Percentiles rank a stretch among this genome's conserved stretches.
Conservation (phyloP, 202 grass and related monocot genomes). For the Panicum virgatum region DNA sequence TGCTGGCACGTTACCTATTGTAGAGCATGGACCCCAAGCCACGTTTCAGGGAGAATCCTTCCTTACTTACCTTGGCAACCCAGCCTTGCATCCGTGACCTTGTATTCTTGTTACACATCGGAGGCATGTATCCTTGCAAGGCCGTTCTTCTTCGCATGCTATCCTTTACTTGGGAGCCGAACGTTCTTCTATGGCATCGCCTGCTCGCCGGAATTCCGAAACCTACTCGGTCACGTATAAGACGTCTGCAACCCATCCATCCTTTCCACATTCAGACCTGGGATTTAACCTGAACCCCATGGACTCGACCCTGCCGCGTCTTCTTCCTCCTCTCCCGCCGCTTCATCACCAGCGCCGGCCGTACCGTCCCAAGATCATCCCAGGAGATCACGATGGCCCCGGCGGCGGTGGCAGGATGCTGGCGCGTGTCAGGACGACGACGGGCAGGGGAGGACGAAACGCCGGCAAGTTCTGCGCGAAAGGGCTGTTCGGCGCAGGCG, state of each 20-base stretch:
- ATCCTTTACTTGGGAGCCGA: conserved; percentile 65
- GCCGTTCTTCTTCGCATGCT: conserved; percentile 45
- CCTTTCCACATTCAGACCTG: conserved; percentile 11
- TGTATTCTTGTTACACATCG: not conserved
- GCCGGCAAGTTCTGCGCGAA: not conserved
- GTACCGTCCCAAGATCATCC: not conserved
- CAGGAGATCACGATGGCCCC: not conserved
- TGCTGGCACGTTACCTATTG: no score
- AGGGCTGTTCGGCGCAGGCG: conserved; percentile 36
- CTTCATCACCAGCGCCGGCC: not conserved
- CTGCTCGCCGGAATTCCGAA: not conserved
- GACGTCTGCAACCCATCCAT: not conserved
- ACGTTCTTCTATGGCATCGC: conserved; percentile 1
- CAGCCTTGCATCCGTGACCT: conserved; percentile 17
- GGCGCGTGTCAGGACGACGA: not conserved
- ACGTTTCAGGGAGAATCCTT: conserved; percentile 51
- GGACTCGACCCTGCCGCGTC: conserved; percentile 20
- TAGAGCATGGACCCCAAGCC: not conserved
- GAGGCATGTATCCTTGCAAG: not conserved
- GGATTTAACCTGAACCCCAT: not conserved
- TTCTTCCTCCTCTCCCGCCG: not conserved
- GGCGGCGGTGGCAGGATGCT: not conserved
- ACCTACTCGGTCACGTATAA: conserved; percentile 6
- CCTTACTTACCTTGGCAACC: conserved; percentile 46
- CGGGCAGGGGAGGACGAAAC: not conserved